These are phyloP conservation scores for Harringtonia aguacate DNA, from an alignment of 2,329 filamentous ascomycete species.

Conservation along the genomic window DNA sequence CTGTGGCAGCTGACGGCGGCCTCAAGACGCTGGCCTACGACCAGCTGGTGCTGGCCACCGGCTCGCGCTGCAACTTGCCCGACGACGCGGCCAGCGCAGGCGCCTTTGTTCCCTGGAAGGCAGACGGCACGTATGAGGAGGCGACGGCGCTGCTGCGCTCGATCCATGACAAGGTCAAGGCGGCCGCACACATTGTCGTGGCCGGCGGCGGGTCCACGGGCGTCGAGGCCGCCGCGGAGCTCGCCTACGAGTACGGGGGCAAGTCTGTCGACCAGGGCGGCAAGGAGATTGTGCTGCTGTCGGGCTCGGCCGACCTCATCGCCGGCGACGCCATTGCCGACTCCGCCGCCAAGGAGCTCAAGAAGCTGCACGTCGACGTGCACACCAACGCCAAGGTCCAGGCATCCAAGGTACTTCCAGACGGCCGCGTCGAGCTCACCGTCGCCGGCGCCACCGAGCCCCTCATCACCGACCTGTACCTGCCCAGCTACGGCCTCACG, in stretches of 20 bases:
- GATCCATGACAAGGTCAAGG: conserved; percentile 28
- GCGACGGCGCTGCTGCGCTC: conserved; percentile 26
- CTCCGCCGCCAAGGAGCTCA: conserved; percentile 36
- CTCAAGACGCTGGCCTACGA: conserved; percentile 34
- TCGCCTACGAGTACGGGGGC: conserved; percentile 35
- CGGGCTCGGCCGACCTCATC: conserved; percentile 31
- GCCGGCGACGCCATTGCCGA: conserved; percentile 29
- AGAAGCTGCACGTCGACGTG: conserved; percentile 40
- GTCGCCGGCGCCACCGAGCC: conserved; percentile 33
- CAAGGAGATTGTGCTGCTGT: conserved; percentile 37
- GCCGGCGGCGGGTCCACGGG: conserved; percentile 46
- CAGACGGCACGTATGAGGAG: conserved; percentile 33
- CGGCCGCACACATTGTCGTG: conserved; percentile 42
- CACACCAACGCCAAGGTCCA: conserved; percentile 29
- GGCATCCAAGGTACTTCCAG: conserved; percentile 19
- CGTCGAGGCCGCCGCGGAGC: conserved; percentile 43
- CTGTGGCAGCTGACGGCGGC: conserved; percentile 20
- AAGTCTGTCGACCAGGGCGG: conserved; percentile 2
- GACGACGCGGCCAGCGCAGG: conserved; percentile 18
- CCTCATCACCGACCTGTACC: conserved; percentile 35
- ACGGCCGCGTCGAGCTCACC: conserved; percentile 36
- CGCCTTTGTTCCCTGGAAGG: conserved; percentile 39
- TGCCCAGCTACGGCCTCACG: conserved; percentile 42
- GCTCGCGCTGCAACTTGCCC: conserved; percentile 23
- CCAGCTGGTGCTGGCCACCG: conserved; percentile 48